Evolutionary conservation across 177 flowering plant genomes (phyloP), one percentile per base, ranked within the genome.

Genomic region (Telopea speciosissima): DNA sequence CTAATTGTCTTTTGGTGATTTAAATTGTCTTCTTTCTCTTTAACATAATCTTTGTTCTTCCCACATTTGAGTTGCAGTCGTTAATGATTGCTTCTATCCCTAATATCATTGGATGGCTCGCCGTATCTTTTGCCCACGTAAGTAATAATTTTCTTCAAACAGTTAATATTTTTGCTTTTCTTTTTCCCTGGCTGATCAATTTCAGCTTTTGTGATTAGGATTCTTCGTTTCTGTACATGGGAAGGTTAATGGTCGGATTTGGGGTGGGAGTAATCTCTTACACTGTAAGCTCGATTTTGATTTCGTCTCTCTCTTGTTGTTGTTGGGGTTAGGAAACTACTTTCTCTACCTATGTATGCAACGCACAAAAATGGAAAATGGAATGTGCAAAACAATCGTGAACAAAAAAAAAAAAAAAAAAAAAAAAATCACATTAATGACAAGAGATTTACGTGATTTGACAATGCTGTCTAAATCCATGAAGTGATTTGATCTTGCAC

Each of bases 241-340:
- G 97, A 76, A 84, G 97, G 68, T 78, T 92, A 72, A 73, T 90
- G 79, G 97, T 85, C 83, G 97, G 97, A 36, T 90, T 92, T 75
- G 97, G 97, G 7, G 97, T 92, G 24, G 97, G 97, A 72, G 79
- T 92, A 22, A 89, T 92, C 65, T 92, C 97, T 25, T 92, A 92
- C 77, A 83, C 87, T 78, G 97, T 91, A 84, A 74, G 66, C 25
- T 22, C 75, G 59, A 1, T n/a, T n/a, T n/a, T n/a, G 23, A 69
- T 24, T 66, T 52, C 23, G 22, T 1, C 44, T 11, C 65, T 42
- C 16, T 72, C 11, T 64, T 5, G 64, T 67, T 59, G 3, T n/a
- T n/a, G n/a, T n/a, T n/a, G n/a, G n/a, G n/a, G n/a, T n/a, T n/a
- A n/a, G n/a, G n/a, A n/a, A n/a, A n/a, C n/a, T n/a, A n/a, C n/a